Evolutionary conservation across 2,329 filamentous ascomycete genomes (phyloP).

Genomic region (Phialocephala subalpina): DNA sequence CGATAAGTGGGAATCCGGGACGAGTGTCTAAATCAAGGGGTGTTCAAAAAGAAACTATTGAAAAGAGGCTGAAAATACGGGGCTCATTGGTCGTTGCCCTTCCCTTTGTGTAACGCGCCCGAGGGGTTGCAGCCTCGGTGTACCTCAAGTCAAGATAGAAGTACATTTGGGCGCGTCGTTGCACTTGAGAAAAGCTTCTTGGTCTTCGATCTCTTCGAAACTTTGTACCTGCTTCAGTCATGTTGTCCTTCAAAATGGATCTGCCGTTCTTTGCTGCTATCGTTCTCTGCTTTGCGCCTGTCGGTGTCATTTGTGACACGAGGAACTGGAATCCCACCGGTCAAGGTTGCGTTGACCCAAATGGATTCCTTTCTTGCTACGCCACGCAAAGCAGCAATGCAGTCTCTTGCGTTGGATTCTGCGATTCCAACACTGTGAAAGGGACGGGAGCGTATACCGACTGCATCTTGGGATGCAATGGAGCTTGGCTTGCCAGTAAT

Average conservation of each 20-base stretch:
- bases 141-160: background rate
- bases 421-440: slow-evolving; percentile 6
- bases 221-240: background rate
- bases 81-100: background rate
- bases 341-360: slow-evolving; percentile 23
- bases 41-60: background rate
- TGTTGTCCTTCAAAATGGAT: background rate
- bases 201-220: background rate
- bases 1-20: background rate
- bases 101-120: background rate
- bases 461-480: slow-evolving; percentile 18
- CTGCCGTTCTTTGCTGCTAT: background rate
- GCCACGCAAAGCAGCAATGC: slow-evolving; percentile 2
- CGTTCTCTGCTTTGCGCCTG: background rate
- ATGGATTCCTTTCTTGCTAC: slow-evolving; percentile 23
- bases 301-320: background rate
- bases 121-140: background rate
- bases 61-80: background rate
- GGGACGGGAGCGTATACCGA: slow-evolving; percentile 12
- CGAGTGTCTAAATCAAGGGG: background rate
- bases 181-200: background rate
- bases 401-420: slow-evolving; percentile 11
- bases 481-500: slow-evolving; percentile 21
- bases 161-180: background rate
- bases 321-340: slow-evolving; percentile 25